Conservation (phyloP, 1,284 basidiomycete species). For the Marasmius tenuissimus region DNA sequence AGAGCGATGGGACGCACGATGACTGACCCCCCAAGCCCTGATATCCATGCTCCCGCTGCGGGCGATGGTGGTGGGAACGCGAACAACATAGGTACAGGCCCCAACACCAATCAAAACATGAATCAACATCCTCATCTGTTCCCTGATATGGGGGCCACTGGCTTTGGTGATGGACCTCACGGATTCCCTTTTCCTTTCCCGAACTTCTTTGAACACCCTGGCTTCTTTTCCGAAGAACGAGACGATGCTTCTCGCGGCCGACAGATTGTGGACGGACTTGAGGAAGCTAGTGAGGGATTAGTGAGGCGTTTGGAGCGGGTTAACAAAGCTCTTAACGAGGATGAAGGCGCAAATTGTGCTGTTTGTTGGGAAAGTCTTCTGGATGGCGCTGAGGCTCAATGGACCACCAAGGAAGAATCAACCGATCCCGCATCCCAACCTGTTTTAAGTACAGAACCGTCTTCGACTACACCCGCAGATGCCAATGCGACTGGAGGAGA, state of each 20-base stretch:
- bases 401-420: constrained; percentile 21
- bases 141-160: background rate
- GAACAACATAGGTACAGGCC: background rate
- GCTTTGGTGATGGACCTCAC: background rate
- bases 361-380: constrained; percentile 70
- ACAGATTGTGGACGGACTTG: constrained; percentile 50
- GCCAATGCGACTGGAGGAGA: background rate
- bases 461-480: background rate
- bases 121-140: background rate
- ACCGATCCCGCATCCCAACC: constrained; percentile 5
- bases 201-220: background rate
- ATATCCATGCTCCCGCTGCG: background rate
- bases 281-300: constrained; percentile 63
- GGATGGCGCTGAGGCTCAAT: constrained; percentile 46
- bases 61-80: background rate
- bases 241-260: constrained; percentile 13
- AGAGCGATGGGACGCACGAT: background rate
- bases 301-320: constrained; percentile 66
- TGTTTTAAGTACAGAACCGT: background rate
- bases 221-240: constrained; percentile 6
- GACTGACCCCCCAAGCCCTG: background rate
- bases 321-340: constrained; percentile 41
- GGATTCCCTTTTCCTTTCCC: background rate
- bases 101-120: background rate
- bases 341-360: constrained; percentile 56